These are phyloP conservation scores for Sporisorium graminicola DNA, from an alignment of 1,284 basidiomycete genomes.

Conservation along the genomic window DNA sequence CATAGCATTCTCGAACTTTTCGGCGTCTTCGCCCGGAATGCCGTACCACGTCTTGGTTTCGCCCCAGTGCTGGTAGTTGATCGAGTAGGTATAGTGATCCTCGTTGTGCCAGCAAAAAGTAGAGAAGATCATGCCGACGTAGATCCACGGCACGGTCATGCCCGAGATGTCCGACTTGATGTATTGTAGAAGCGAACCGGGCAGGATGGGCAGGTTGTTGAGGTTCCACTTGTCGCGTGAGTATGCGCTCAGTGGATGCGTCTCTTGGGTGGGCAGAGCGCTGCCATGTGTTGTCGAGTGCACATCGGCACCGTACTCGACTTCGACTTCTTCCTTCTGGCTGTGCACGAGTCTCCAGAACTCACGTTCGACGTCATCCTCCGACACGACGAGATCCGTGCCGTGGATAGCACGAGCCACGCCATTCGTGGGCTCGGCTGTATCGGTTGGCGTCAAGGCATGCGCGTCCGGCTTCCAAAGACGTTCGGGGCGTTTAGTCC, in stretches of 20 bases:
- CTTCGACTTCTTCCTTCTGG: conserved; percentile 89
- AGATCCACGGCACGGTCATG: conserved; percentile 99
- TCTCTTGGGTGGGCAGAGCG: conserved; percentile 93
- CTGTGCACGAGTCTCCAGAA: conserved; percentile 97
- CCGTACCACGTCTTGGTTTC: conserved; percentile 99
- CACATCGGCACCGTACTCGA: conserved; percentile 98
- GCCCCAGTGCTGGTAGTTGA: conserved; percentile 88
- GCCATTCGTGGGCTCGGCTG: conserved; percentile 36
- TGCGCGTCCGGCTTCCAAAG: conserved; percentile 37
- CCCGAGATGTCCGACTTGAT: conserved; percentile 99
- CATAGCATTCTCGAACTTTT: conserved; percentile 96
- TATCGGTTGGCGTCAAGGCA: neutral
- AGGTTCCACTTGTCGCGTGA: conserved; percentile 96
- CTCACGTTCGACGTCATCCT: conserved; percentile 92
- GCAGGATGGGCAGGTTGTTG: conserved; percentile 93
- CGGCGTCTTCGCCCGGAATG: conserved; percentile 91
- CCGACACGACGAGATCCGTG: conserved; percentile 77
- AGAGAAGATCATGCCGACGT: conserved; percentile 99
- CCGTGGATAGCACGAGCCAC: conserved; percentile 51
- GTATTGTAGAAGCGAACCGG: conserved; percentile 85
- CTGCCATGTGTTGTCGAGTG: conserved; percentile 98
- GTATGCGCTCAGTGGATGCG: conserved; percentile 86
- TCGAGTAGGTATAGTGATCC: conserved; percentile 93
- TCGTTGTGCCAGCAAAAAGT: conserved; percentile 99
- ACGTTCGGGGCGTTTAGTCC: conserved; percentile 47